Evolutionary conservation across 805 yeast species (phyloP), one percentile per base, ranked within the genome.

Genomic region (Starmerella riodocensis): DNA sequence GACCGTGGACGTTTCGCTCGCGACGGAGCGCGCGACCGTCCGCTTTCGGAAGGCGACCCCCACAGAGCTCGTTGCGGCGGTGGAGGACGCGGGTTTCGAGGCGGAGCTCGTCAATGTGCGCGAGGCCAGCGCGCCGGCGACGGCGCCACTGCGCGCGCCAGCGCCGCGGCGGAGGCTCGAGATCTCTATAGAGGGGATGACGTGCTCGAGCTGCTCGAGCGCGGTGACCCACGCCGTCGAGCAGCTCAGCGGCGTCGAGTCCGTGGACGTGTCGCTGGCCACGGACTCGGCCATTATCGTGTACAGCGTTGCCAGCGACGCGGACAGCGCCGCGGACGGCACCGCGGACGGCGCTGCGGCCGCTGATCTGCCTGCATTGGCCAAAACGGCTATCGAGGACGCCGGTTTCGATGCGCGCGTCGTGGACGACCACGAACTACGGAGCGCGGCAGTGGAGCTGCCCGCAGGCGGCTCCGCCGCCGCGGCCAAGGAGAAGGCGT

Each of bases 171-270:
- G 27, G 13, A 45, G 32, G 11, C 22, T 52, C 23, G 50, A 47
- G 32, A 36, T 59, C 31, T 39, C 56, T 4, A 62, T 78, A 1
- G 57, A 62, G 13, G 96, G 96, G 2, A 88, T 86, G 96, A 86
- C 97, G 2, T 88, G 96, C 54, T 78, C 91, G 2, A 71, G 93
- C 1, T 88, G 97, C 55, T 69, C 80, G 0, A 66, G 77, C 2
- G 64, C 91, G 0, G 72, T 88, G 17, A 71, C 76, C 0, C 59
- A 61, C 20, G 76, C 76, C 1, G 52, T 83, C 21, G 60, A 65
- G 39, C 53, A 53, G 0, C 39, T 72, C 7, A 59, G 62, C 0
- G 80, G 79, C 1, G 79, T 83, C 2, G 34, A 51, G 1, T 53
- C 58, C 4, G 82, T 68, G 0, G 65, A 69, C 3, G 82, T 86